Percentiles rank a stretch among this genome's conserved stretches.
phyloP scores from a whole-genome alignment of 169 alveolate species.

The Hepatocystis sp. region DNA sequence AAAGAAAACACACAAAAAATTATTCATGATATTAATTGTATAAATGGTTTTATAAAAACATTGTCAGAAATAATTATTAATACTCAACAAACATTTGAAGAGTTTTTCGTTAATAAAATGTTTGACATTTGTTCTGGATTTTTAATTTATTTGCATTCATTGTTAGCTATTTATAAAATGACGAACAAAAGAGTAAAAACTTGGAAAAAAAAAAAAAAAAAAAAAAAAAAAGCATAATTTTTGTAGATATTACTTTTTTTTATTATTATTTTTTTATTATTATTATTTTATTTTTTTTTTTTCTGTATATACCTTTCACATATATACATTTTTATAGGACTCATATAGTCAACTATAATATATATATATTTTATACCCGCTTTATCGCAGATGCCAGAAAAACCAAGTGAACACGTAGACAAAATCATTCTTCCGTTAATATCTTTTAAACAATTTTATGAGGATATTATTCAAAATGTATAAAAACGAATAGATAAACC shows the following conservation, averaged over 20 bases:
- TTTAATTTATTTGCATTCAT: slow-evolving; percentile 64
- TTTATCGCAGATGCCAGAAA: slow-evolving; percentile 50
- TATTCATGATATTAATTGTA: slow-evolving; percentile 31
- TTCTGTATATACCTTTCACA: too few species aligned
- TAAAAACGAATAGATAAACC: neutral
- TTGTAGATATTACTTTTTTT: too few species aligned
- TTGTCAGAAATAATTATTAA: slow-evolving; percentile 27
- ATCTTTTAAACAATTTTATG: slow-evolving; percentile 44
- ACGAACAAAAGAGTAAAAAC: slow-evolving; percentile 48
- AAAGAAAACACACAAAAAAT: slow-evolving; percentile 31
- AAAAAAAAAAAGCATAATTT: neutral
- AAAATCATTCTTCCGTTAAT: slow-evolving; percentile 52
- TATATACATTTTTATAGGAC: too few species aligned
- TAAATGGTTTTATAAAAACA: slow-evolving; percentile 54
- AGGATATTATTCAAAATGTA: slow-evolving; percentile 42
- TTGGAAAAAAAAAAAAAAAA: slow-evolving; percentile 2
- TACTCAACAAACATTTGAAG: slow-evolving; percentile 47
- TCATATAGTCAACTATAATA: too few species aligned
- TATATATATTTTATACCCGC: too few species aligned
- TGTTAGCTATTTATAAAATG: slow-evolving; percentile 58
- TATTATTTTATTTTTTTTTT: too few species aligned
- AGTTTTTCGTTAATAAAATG: slow-evolving; percentile 64
- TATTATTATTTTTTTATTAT: too few species aligned
- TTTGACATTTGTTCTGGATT: slow-evolving; percentile 65
- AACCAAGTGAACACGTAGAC: slow-evolving; percentile 73